phyloP scores from a whole-genome alignment of 495 filamentous ascomycete species.

The Annulohypoxylon nitens region DNA sequence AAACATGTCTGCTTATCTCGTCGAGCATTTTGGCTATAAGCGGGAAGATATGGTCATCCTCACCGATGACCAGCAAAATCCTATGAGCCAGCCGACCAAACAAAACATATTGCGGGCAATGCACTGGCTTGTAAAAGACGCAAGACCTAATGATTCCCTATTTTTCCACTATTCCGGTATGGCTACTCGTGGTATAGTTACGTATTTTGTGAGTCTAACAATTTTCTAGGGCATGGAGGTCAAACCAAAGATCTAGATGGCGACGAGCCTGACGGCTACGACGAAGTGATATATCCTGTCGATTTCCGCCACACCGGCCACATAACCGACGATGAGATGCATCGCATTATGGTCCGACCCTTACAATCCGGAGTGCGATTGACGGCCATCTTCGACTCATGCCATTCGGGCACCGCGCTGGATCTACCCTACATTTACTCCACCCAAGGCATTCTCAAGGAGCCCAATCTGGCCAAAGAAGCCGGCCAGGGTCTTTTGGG shows the following conservation, averaged over 20 bases:
- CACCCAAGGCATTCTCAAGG: conserved; percentile 94
- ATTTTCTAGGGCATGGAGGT: conserved; percentile 83
- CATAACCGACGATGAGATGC: conserved; percentile 99
- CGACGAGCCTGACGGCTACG: conserved; percentile 94
- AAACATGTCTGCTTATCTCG: conserved; percentile 95
- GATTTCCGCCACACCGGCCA: conserved; percentile 92
- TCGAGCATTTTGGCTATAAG: conserved; percentile 91
- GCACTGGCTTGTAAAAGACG: conserved; percentile 99
- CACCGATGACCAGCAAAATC: conserved; percentile 97
- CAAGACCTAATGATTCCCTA: conserved; percentile 91
- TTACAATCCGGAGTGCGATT: conserved; percentile 87
- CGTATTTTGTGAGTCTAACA: conserved; percentile 4
- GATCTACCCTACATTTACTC: conserved; percentile 98
- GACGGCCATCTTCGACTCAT: conserved; percentile 99
- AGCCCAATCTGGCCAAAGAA: conserved; percentile 97
- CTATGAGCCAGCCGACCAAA: conserved; percentile 96
- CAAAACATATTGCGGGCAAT: conserved; percentile 96
- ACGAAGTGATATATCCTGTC: conserved; percentile 98
- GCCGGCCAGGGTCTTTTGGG: conserved; percentile 92
- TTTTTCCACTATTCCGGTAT: conserved; percentile 99
- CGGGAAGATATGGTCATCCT: conserved; percentile 98
- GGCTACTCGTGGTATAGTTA: conserved; percentile 40
- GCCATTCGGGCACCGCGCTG: conserved; percentile 95
- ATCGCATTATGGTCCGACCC: conserved; percentile 92
- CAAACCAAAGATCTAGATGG: conserved; percentile 97